Base-by-base conservation (phyloP, 1,284 basidiomycete genomes). In the Irpex sp. region DNA sequence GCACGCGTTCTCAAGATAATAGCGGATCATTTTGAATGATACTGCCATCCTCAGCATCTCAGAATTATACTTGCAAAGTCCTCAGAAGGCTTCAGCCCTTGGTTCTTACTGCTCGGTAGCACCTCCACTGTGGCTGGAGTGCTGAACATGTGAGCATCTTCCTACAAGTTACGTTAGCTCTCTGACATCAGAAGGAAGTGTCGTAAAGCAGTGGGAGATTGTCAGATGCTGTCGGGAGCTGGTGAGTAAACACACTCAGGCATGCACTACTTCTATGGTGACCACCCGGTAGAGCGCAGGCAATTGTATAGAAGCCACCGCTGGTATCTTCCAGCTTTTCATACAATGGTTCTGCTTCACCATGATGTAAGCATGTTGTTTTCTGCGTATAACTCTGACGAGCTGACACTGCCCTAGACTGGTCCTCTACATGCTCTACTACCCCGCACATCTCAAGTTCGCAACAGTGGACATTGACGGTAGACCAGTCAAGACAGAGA, bases 71-170 rank as follows among this genome's bases (percentile, higher is more conserved):
- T 77, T 59, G 83, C 88, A 53, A 83, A 86, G 49, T 91, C 94
- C 0, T 95, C 93, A 0, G 88, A 95, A 68, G 95, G 95, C 0
- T 87, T 97, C 66, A 95, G 92, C 64, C 94, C 95, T 59, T 93
- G 93, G 88, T 99, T 94, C 74, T 79, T 98, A n/a, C 81, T 98
- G 1, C 83, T 98, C 0, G 97, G 97, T 8, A 91, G 92, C 62
- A 97, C 94, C 1, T 92, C 90, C 8, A 85, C 86, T 13, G 89
- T 91, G 1, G 88, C 92, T 0, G 90, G 85, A 0, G 84, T 94
- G 83, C 78, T 95, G 59, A 95, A 95, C 72, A 87, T 96, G 85
- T 92, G 69, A 58, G 85, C 72, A 17, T 17, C 37, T 33, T 35
- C 43, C 31, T 54, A 6, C 36, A 11, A 35, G 37, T n/a, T 17